phyloP scores from a whole-genome alignment of 2,329 filamentous ascomycete genomes.

The Periconia macrospinosa region DNA sequence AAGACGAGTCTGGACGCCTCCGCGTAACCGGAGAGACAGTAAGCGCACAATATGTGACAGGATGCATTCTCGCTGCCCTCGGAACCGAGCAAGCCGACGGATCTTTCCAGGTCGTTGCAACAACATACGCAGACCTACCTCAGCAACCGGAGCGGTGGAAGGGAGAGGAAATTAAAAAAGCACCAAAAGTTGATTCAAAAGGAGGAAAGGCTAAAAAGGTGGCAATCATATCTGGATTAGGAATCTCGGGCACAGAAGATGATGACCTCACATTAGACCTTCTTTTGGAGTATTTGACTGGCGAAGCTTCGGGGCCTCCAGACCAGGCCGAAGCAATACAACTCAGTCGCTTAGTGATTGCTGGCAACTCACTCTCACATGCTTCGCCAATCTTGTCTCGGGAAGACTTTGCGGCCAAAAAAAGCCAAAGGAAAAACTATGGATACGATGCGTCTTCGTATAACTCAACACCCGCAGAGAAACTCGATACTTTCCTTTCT shows the following conservation, averaged over 20 bases:
- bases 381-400: conserved; percentile 50
- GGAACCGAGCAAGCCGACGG: conserved; percentile 92
- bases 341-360: conserved; percentile 86
- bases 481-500: conserved; percentile 81
- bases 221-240: conserved; percentile 85
- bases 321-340: conserved; percentile 63
- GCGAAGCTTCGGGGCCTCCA: conserved; percentile 68
- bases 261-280: conserved; percentile 76
- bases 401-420: conserved; percentile 49
- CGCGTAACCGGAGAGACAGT: conserved; percentile 74
- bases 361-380: conserved; percentile 78
- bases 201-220: conserved; percentile 66
- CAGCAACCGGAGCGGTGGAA: conserved; percentile 82
- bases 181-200: conserved; percentile 42
- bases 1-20: conserved; percentile 92
- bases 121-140: conserved; percentile 84
- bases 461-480: conserved; percentile 80
- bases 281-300: conserved; percentile 83
- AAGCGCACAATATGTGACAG: conserved; percentile 76
- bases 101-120: conserved; percentile 88
- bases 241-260: conserved; percentile 75
- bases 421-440: conserved; percentile 75
- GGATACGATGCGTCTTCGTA: conserved; percentile 90
- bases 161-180: conserved; percentile 54
- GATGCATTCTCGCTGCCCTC: conserved; percentile 90